Evolutionary conservation across 2,329 filamentous ascomycete genomes (phyloP).

Genomic region (Talaromyces sp.): DNA sequence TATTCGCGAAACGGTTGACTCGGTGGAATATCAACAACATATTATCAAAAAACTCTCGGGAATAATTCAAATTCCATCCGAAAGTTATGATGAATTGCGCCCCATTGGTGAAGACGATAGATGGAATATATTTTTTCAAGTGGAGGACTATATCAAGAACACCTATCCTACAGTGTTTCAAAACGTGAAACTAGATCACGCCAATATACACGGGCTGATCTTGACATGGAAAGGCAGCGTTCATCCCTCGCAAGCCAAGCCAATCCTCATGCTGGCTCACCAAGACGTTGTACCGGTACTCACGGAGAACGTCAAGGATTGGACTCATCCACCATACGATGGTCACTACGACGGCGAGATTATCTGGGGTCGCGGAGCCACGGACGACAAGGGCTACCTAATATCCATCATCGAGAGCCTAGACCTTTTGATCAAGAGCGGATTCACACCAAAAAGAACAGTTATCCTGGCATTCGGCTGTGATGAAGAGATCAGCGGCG

Average conservation of each 20-base stretch:
- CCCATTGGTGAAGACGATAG: constrained; percentile 40
- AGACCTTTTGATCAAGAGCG: constrained; percentile 48
- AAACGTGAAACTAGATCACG: constrained; percentile 44
- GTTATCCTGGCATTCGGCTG: constrained; percentile 59
- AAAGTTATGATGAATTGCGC: constrained; percentile 22
- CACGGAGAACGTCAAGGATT: constrained; percentile 43
- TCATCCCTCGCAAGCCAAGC: constrained; percentile 43
- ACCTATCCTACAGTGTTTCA: constrained; percentile 48
- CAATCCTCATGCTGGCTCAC: constrained; percentile 49
- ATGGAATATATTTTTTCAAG: constrained; percentile 53
- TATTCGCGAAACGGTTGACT: not conserved
- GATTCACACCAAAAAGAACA: constrained; percentile 51
- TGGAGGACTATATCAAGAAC: constrained; percentile 45
- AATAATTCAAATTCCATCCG: constrained; percentile 50
- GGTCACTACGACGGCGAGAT: constrained; percentile 49
- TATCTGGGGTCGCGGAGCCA: constrained; percentile 50
- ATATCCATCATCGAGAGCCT: constrained; percentile 48
- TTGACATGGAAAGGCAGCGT: constrained; percentile 53
- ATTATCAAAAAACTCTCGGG: constrained; percentile 20
- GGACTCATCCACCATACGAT: constrained; percentile 50
- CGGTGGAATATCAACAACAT: constrained; percentile 1
- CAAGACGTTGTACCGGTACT: constrained; percentile 49
- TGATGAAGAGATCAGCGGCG: constrained; percentile 59
- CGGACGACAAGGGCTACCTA: constrained; percentile 51
- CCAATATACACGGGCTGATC: constrained; percentile 58